Evolutionary conservation across 2,329 filamentous ascomycete genomes (phyloP), one percentile per base, ranked within the genome.

Genomic region (Arthrobotrys entomopaga): DNA sequence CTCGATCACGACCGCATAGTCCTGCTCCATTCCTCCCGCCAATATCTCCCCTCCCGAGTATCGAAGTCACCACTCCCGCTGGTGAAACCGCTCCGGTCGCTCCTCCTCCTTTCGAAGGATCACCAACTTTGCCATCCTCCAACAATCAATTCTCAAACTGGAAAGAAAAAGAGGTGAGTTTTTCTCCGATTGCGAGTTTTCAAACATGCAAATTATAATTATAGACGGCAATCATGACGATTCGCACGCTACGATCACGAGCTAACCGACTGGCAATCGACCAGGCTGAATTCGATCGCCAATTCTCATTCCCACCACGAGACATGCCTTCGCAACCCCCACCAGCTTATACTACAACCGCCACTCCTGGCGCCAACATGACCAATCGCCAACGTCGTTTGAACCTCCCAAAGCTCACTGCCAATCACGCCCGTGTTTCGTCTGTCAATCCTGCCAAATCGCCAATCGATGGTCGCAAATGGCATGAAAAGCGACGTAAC

Each of bases 121-220:
- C 56, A 13, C 69, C 69, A 42, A 65, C 61, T 50, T 49, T 43
- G 26, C 49, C 58, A 40, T 56, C 50, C 26, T 48, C 40, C 42
- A 52, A 19, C 38, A 63, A 43, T 50, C 57, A 64, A 46, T 26
- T 48, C 42, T 40, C 49, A 42, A 52, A 65, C 50, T 73, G 69
- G 69, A 73, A 73, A 73, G 69, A 73, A 66, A 40, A 43, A 73
- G 69, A 73, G 69, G 69, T 73, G 63, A 72, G 42, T 46, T 46
- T 19, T 13, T 19, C 13, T 63, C 11, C 11, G 15, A 57, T 29
- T 26, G 16, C 52, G 29, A 56, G 2, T 19, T 22, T n/a, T 15
- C 11, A 26, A 8, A 54, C 38, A 34, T 38, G 34, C 29, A 29
- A 48, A 46, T 2, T 34, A 34, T 34, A n/a, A n/a, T n/a, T n/a